phyloP scores from a whole-genome alignment of 2,329 filamentous ascomycete species.

The Aspergillus fumigatiaffinis region DNA sequence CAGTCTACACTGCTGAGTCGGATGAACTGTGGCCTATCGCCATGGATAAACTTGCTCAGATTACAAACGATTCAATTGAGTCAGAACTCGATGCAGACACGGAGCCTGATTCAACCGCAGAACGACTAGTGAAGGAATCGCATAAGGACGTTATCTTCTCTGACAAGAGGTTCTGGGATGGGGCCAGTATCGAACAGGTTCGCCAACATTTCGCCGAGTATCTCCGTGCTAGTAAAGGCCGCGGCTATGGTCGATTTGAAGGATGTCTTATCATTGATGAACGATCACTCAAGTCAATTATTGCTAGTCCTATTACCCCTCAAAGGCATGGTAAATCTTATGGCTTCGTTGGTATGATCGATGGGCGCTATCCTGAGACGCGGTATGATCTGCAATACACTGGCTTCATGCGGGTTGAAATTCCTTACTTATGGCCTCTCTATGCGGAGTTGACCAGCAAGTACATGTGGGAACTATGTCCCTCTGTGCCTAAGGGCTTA shows the following conservation, averaged over 20 bases:
- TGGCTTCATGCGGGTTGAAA: conserved; percentile 2
- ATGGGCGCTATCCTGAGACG: conserved; percentile 3
- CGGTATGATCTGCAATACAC: background rate
- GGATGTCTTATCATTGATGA: background rate
- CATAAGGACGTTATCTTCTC: background rate
- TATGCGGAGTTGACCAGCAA: background rate
- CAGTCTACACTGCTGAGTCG: background rate
- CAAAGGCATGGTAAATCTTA: background rate
- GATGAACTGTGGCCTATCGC: background rate
- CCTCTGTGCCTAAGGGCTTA: background rate
- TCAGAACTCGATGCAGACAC: background rate
- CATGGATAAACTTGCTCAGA: background rate
- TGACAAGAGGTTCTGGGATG: background rate
- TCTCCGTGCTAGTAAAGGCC: background rate
- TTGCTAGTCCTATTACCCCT: background rate
- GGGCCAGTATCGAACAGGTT: background rate
- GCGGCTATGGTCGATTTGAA: background rate
- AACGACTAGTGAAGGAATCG: background rate
- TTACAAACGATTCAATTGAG: background rate
- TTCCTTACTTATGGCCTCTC: background rate
- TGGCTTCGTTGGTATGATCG: conserved; percentile 4
- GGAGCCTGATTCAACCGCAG: background rate
- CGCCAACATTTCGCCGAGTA: background rate
- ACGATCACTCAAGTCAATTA: background rate
- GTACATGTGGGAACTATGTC: background rate